These are phyloP conservation scores for Trichosanthes cucumerina DNA, from an alignment of 306 rosid species.

Conservation along the genomic window DNA sequence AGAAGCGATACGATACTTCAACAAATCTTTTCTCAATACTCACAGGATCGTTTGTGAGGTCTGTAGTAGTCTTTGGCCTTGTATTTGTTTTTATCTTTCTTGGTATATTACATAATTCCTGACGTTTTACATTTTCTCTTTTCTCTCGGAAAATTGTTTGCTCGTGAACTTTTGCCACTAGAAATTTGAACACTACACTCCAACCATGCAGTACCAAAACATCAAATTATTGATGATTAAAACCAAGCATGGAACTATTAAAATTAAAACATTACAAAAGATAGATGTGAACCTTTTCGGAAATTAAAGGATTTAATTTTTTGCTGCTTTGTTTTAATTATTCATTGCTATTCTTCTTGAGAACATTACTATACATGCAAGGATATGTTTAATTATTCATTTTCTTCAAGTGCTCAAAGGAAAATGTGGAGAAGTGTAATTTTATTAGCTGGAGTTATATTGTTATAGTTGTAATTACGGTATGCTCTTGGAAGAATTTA, in stretches of 20 bases:
- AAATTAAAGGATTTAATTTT: not conserved
- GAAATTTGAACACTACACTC: not conserved
- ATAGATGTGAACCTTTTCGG: not conserved
- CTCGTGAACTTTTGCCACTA: not conserved
- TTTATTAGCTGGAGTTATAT: not conserved
- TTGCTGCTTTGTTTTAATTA: not conserved
- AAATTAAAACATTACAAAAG: not conserved
- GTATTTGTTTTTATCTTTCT: not conserved
- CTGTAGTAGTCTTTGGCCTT: conserved; percentile 4
- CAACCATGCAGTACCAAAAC: too few relatives aligned
- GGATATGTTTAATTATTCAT: not conserved
- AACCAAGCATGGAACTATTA: not conserved
- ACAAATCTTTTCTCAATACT: conserved; percentile 45
- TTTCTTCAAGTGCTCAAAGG: not conserved
- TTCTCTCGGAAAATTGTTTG: not conserved
- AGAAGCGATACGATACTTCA: conserved; percentile 61
- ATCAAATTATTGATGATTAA: not conserved
- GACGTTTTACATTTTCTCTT: not conserved
- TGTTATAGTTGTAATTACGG: not conserved
- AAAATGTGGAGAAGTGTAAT: not conserved
- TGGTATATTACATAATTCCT: not conserved
- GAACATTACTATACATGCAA: not conserved
- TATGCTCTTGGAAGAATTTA: not conserved
- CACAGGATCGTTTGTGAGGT: conserved; percentile 68
- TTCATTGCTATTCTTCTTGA: not conserved